phyloP scores from a whole-genome alignment of 2,329 filamentous ascomycete species.

The Didymella exigua region DNA sequence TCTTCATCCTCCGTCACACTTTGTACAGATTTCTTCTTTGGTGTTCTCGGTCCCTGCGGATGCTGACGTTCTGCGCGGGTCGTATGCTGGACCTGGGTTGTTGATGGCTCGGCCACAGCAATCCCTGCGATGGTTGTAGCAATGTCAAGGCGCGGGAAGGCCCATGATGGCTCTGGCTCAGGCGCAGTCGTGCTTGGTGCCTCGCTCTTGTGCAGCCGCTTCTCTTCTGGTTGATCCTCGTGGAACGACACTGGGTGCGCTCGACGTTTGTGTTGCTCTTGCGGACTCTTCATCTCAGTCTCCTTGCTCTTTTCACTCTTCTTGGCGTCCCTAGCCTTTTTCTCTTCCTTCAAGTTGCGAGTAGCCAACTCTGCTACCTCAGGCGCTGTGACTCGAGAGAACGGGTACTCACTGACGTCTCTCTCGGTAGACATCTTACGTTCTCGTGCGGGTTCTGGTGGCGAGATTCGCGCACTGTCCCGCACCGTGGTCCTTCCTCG shows the following conservation, averaged over 20 bases:
- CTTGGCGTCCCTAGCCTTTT: conserved; percentile 49
- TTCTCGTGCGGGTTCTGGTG: background rate
- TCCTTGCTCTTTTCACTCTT: conserved; percentile 45
- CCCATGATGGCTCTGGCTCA: conserved; percentile 46
- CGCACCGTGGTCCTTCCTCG: conserved; percentile 9
- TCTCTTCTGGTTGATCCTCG: conserved; percentile 42
- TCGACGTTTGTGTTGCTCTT: conserved; percentile 40
- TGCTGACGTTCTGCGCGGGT: conserved; percentile 23
- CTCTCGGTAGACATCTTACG: background rate
- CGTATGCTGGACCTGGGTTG: background rate
- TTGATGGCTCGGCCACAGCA: conserved; percentile 35
- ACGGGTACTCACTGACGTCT: conserved; percentile 34
- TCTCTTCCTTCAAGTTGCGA: conserved; percentile 25
- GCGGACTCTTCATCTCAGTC: conserved; percentile 14
- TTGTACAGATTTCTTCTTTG: conserved; percentile 15
- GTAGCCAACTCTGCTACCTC: background rate
- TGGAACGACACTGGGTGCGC: conserved; percentile 40
- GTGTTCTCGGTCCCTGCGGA: conserved; percentile 32
- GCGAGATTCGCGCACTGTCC: background rate
- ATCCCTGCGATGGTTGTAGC: conserved; percentile 54
- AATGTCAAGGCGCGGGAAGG: conserved; percentile 50
- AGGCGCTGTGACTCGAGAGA: conserved; percentile 25
- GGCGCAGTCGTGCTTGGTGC: conserved; percentile 11
- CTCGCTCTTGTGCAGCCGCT: conserved; percentile 40
- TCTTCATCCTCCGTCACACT: conserved; percentile 12